A percentile compares a stretch with the other conserved stretches of the same genome.
Evolutionary conservation across 2,329 filamentous ascomycete genomes (phyloP).

Genomic region (Penicillium sp.): DNA sequence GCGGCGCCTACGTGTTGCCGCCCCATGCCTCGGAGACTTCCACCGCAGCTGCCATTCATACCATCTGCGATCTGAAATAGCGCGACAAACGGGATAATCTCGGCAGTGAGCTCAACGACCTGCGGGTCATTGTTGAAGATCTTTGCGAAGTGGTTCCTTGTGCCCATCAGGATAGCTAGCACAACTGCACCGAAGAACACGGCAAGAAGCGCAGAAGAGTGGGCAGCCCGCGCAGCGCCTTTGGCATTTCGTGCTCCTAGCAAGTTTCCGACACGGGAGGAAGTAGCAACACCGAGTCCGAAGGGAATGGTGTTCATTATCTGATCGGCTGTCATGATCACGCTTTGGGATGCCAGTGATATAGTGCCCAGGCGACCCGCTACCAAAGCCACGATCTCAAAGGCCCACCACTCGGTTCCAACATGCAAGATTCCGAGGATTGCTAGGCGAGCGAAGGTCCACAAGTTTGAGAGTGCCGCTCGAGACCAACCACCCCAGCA

Average conservation of each 20-base stretch:
- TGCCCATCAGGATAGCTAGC: constrained; percentile 62
- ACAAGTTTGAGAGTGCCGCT: constrained; percentile 60
- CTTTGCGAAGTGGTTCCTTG: constrained; percentile 66
- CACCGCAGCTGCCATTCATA: constrained; percentile 77
- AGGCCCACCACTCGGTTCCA: constrained; percentile 91
- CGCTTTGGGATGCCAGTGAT: constrained; percentile 73
- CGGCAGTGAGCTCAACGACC: constrained; percentile 66
- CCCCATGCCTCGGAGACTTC: constrained; percentile 75
- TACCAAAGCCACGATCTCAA: constrained; percentile 80
- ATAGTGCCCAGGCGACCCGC: constrained; percentile 75
- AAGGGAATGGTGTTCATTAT: constrained; percentile 82
- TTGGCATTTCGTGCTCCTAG: constrained; percentile 62
- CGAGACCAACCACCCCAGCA: constrained; percentile 74
- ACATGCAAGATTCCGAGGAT: constrained; percentile 74
- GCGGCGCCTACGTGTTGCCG: constrained; percentile 76
- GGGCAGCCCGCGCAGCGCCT: constrained; percentile 66
- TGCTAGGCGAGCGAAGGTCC: constrained; percentile 68
- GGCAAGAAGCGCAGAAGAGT: constrained; percentile 68
- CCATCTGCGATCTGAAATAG: constrained; percentile 89
- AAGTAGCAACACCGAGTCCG: constrained; percentile 76
- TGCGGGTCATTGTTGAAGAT: constrained; percentile 74
- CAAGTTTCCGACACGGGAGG: constrained; percentile 71
- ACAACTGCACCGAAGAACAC: constrained; percentile 64
- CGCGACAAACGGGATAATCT: constrained; percentile 81
- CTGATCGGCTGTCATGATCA: constrained; percentile 87